phyloP scores from a whole-genome alignment of 345 rosid species.

The Hibiscus trionum region DNA sequence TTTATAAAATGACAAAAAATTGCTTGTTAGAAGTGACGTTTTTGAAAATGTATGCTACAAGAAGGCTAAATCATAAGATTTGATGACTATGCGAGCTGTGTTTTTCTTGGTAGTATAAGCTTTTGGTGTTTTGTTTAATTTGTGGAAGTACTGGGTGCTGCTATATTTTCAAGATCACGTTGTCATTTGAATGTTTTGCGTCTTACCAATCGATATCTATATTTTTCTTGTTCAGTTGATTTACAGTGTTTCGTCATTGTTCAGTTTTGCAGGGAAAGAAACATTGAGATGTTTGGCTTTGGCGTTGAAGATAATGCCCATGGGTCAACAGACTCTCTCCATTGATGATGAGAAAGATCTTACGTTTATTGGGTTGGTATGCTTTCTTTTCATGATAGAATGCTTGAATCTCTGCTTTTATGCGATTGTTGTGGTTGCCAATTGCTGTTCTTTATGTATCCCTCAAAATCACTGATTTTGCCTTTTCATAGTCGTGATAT shows the following conservation, averaged over 20 bases:
- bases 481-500: not conserved
- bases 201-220: not conserved
- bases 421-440: not conserved
- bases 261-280: slow-evolving; percentile 95
- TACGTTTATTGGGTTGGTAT: slow-evolving; percentile 99
- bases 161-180: not conserved
- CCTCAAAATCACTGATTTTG: not conserved
- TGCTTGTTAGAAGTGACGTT: not conserved
- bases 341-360: slow-evolving; percentile 84
- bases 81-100: not conserved
- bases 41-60: not conserved
- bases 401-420: not conserved
- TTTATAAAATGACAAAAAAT: not conserved
- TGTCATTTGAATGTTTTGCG: no score
- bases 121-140: not conserved
- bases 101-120: not conserved
- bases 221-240: not conserved
- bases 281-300: slow-evolving; percentile 88
- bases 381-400: slow-evolving; percentile 42
- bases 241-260: slow-evolving; percentile 15
- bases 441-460: not conserved
- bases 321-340: slow-evolving; percentile 62
- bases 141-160: not conserved
- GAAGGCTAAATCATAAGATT: slow-evolving; percentile 2
- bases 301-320: slow-evolving; percentile 77